These are phyloP conservation scores for Aspergillus sp. DNA, from an alignment of 2,329 filamentous ascomycete species.

Conservation along the genomic window DNA sequence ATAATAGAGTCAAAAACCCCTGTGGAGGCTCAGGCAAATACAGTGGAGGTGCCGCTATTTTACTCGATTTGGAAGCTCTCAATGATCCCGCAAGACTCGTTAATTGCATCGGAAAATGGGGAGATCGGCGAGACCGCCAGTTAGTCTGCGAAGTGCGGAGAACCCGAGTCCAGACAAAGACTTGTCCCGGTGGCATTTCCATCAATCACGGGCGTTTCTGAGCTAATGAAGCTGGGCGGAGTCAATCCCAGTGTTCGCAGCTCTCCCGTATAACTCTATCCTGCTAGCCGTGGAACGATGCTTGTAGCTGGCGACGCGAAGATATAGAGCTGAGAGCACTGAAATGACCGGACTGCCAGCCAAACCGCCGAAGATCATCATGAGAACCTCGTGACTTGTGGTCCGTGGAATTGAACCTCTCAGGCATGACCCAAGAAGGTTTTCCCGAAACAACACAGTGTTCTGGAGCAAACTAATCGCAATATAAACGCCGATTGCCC, in stretches of 20 bases:
- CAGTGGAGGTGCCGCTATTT: not conserved
- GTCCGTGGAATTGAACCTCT: not conserved
- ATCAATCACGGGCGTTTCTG: constrained; percentile 4
- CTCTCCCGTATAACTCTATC: not conserved
- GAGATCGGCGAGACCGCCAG: not conserved
- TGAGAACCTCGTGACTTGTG: not conserved
- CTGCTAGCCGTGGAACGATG: not conserved
- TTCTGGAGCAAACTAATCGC: not conserved
- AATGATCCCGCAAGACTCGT: not conserved
- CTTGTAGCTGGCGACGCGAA: not conserved
- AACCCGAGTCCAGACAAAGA: not conserved
- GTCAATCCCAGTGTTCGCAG: not conserved
- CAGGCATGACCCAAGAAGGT: not conserved
- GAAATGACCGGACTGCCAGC: not conserved
- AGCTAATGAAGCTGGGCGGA: not conserved
- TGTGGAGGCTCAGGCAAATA: not conserved
- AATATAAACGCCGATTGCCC: not conserved
- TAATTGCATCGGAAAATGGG: not conserved
- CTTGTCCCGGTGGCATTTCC: constrained; percentile 9
- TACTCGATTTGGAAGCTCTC: not conserved
- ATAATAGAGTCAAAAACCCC: not conserved
- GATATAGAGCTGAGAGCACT: not conserved
- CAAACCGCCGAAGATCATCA: not conserved
- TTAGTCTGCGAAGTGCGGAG: constrained; percentile 8
- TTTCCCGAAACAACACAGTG: not conserved